phyloP scores from a whole-genome alignment of 75 land plant species.

The Cupressus sempervirens region DNA sequence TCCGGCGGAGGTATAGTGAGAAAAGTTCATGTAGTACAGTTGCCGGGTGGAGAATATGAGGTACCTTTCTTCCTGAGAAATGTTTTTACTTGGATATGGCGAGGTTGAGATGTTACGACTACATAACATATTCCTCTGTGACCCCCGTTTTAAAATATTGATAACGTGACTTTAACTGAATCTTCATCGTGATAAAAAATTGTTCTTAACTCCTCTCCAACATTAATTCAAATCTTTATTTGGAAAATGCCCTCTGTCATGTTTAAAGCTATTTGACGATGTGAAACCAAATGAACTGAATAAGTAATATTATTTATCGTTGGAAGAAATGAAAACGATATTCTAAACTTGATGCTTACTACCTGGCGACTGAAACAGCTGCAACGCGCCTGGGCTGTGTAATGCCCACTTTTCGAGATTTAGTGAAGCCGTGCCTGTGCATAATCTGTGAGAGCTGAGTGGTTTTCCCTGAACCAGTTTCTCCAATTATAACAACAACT shows the following conservation, averaged over 20 bases:
- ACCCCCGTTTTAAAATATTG: neutral
- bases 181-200: neutral
- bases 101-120: neutral
- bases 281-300: neutral
- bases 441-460: slow-evolving; percentile 97
- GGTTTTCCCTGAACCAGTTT: slow-evolving; percentile 99
- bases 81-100: neutral
- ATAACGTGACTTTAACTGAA: neutral
- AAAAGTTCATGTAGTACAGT: too few species aligned
- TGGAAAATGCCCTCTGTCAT: neutral
- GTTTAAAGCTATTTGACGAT: neutral
- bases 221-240: neutral
- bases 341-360: neutral
- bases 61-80: too few species aligned
- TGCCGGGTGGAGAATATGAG: too few species aligned
- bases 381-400: slow-evolving; percentile 99
- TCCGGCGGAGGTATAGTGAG: too few species aligned
- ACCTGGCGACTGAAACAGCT: slow-evolving; percentile 93
- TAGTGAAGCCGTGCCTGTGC: slow-evolving; percentile 65
- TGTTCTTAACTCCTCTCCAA: neutral
- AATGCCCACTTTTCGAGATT: slow-evolving; percentile 56
- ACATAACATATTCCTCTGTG: neutral
- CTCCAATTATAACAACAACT: slow-evolving; percentile 87
- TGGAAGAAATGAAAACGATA: neutral
- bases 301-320: neutral